A percentile compares a stretch with the other conserved stretches of the same genome.
These are phyloP conservation scores for Curvularia hawaiiensis DNA, from an alignment of 2,329 filamentous ascomycete genomes.

Conservation along the genomic window DNA sequence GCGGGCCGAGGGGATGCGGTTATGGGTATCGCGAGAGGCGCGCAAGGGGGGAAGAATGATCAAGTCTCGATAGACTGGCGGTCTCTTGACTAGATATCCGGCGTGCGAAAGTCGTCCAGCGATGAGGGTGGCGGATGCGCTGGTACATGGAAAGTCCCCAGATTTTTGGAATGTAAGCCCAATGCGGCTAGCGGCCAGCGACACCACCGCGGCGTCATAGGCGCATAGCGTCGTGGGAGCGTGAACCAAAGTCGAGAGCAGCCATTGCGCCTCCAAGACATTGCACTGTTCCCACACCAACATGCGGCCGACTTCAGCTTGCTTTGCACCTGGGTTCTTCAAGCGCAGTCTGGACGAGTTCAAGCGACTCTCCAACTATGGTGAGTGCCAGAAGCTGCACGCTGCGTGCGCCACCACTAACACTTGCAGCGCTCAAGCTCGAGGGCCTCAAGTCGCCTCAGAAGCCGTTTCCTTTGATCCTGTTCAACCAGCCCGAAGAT, in stretches of 20 bases:
- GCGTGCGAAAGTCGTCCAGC: conserved; percentile 5
- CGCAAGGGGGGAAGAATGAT: background rate
- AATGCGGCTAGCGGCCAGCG: conserved; percentile 26
- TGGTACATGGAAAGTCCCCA: conserved; percentile 12
- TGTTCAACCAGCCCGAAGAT: conserved; percentile 60
- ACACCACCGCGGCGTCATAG: conserved; percentile 25
- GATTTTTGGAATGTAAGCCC: conserved; percentile 25
- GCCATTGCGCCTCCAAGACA: conserved; percentile 12
- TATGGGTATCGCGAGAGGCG: conserved; percentile 4
- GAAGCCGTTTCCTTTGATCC: conserved; percentile 67
- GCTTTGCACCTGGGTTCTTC: conserved; percentile 57
- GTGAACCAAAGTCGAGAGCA: conserved; percentile 8
- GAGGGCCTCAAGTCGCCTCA: conserved; percentile 71
- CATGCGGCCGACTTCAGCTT: conserved; percentile 47
- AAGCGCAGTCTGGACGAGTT: conserved; percentile 65
- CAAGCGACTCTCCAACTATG: conserved; percentile 60
- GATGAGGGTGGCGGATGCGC: conserved; percentile 6
- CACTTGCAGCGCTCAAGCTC: conserved; percentile 64
- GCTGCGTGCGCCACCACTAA: conserved; percentile 35
- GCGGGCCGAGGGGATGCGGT: conserved; percentile 6
- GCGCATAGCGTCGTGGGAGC: conserved; percentile 15
- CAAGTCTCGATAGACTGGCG: background rate
- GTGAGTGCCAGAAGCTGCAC: conserved; percentile 46
- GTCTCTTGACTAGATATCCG: conserved; percentile 1
- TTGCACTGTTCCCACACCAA: conserved; percentile 9